Conservation (phyloP, 2,329 filamentous ascomycete species). For the Tolypocladium inflatum region DNA sequence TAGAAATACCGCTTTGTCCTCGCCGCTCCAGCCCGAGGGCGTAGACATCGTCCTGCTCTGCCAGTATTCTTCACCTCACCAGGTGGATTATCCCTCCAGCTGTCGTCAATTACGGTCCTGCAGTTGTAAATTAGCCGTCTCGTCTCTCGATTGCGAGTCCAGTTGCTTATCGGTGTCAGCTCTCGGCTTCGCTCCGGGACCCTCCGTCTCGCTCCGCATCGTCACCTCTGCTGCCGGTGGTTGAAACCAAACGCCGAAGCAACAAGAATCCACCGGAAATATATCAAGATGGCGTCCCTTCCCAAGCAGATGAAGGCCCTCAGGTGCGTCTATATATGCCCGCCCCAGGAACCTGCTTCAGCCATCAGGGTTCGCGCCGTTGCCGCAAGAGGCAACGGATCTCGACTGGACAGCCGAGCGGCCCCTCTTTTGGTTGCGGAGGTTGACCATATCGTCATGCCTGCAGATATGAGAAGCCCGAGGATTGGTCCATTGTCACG, state of each 20-base stretch:
- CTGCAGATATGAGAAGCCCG: slow-evolving; percentile 49
- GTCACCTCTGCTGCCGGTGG: background rate
- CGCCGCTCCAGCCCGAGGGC: background rate
- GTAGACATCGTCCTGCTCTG: background rate
- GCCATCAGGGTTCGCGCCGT: slow-evolving; percentile 12
- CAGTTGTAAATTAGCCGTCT: background rate
- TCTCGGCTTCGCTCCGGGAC: background rate
- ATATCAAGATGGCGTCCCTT: slow-evolving; percentile 25
- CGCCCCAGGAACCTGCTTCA: background rate
- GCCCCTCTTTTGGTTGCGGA: background rate
- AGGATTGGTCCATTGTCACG: slow-evolving; percentile 50
- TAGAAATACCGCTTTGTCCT: background rate
- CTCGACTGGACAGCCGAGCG: background rate
- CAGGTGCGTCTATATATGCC: slow-evolving; percentile 30
- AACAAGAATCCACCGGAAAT: background rate
- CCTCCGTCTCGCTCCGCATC: background rate
- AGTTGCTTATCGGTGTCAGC: background rate
- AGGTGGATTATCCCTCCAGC: background rate
- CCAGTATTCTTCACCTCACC: background rate
- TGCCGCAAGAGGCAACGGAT: background rate
- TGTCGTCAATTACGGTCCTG: background rate
- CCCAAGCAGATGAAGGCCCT: slow-evolving; percentile 53
- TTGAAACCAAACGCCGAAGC: background rate
- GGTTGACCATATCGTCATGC: background rate
- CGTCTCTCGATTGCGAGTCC: background rate